Evolutionary conservation across 1,139 yeast genomes (phyloP), one percentile per base, ranked within the genome.

Genomic region (Hemisphaericaspora xylanilytica): DNA sequence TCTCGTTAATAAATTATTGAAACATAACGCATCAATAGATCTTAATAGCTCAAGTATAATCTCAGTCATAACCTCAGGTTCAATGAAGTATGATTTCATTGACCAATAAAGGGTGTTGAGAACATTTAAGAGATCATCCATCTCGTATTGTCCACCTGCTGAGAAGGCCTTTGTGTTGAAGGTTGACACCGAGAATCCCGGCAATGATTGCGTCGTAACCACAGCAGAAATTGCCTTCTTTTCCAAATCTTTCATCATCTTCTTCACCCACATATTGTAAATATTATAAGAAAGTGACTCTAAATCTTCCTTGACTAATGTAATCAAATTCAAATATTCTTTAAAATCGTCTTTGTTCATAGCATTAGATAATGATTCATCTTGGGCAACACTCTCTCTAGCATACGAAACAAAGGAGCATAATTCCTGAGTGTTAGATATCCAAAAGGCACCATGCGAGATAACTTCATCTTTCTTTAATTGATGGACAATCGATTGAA

Each of bases 181-280:
- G 49, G 96, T 89, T 8, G 92, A 88, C 1, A 95, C 90, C 73
- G 85, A 81, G 63, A 92, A 92, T 2, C 99, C 99, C 7, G 99
- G 98, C 50, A 92, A 77, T 0, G 96, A 83, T 67, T 92, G 98
- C 1, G 96, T 87, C 55, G 89, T 75, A 24, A 92, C 95, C 47
- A 94, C 95, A 2, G 97, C 97, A 11, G 95, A 83, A 33, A 92
- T 84, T 37, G 92, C 92, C 71, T 88, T 87, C 76, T 86, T 88
- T 60, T 88, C 96, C 57, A 92, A 70, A 48, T 85, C 86, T 61
- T 86, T 87, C 67, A 90, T 95, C 77, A 92, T 78, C 63, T 87
- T 92, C 71, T 88, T 89, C 89, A 92, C 84, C 97, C 97, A 90
- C 73, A 92, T 85, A 63, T 90, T 95, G 67, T 90, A 92, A 48